A percentile compares a stretch with the other conserved stretches of the same genome.
Evolutionary conservation across 441 rosid genomes (phyloP).

Genomic region (Jatropha multifida): DNA sequence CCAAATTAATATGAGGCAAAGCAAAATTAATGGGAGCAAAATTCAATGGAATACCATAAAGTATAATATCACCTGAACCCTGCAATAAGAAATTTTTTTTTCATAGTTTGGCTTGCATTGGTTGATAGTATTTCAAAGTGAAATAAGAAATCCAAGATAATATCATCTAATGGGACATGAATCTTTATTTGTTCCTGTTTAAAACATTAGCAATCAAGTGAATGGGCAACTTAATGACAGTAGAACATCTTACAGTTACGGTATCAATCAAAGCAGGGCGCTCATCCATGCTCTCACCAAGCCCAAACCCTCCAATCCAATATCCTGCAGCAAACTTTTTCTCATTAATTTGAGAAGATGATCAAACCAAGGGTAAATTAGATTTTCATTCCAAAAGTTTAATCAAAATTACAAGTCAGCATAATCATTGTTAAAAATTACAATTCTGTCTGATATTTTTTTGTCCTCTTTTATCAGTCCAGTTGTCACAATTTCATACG

Average conservation of each 20-base stretch:
- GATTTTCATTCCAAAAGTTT: neutral
- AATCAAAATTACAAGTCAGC: neutral
- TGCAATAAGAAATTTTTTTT: neutral
- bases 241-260: slow-evolving; percentile 50
- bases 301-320: slow-evolving; percentile 85
- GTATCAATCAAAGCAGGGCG: slow-evolving; percentile 55
- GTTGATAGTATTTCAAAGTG: neutral
- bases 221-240: neutral
- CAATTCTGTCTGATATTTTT: neutral
- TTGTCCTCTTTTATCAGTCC: neutral
- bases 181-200: neutral
- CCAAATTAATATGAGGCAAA: neutral
- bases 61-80: neutral
- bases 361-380: slow-evolving; percentile 7
- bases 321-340: slow-evolving; percentile 47
- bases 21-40: neutral
- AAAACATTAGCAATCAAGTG: neutral
- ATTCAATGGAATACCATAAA: neutral
- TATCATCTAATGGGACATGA: neutral
- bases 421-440: neutral
- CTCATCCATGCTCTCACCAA: slow-evolving; percentile 74
- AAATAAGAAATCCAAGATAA: neutral
- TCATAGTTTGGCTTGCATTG: neutral
- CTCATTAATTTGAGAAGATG: slow-evolving; percentile 16
- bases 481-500: neutral